A percentile compares a stretch with the other conserved stretches of the same genome.
Evolutionary conservation across 192 early-diverging fungal genomes (phyloP).

Genomic region (Rhizoclosmatium globosum): DNA sequence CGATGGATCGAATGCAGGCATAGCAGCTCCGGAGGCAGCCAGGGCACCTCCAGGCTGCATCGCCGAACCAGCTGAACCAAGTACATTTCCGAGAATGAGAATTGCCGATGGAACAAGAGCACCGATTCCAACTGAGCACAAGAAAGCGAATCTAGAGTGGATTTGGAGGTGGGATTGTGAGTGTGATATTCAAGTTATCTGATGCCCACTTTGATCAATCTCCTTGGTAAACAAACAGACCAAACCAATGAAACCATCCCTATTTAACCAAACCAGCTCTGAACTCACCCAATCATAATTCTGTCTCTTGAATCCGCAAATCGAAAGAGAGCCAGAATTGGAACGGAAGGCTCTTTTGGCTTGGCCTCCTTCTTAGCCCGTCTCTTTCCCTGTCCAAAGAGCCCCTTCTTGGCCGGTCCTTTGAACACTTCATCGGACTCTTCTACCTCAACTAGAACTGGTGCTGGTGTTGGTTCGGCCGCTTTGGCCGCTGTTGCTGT

Average conservation of each 20-base stretch:
- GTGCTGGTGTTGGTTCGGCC: background rate
- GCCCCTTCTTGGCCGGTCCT: background rate
- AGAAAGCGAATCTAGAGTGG: slow-evolving; percentile 23
- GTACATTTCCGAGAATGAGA: slow-evolving; percentile 37
- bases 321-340: slow-evolving; percentile 27
- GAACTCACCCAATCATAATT: slow-evolving; percentile 34
- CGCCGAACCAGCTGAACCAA: slow-evolving; percentile 4
- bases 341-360: slow-evolving; percentile 30
- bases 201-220: no score
- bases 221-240: no score
- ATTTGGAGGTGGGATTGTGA: background rate
- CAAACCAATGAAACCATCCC: no score
- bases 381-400: background rate
- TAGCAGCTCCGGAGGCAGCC: background rate
- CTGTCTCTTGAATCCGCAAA: slow-evolving; percentile 20
- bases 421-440: background rate
- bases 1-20: slow-evolving; percentile 9
- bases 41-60: slow-evolving; percentile 5
- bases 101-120: slow-evolving; percentile 37
- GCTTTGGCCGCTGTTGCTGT: background rate
- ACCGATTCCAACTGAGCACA: slow-evolving; percentile 36
- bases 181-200: no score
- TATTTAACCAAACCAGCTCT: no score
- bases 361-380: slow-evolving; percentile 12
- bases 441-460: background rate